Evolutionary conservation across 2,329 filamentous ascomycete species (phyloP).

Genomic region (Ophiocordyceps polyrhachis-furcata): DNA sequence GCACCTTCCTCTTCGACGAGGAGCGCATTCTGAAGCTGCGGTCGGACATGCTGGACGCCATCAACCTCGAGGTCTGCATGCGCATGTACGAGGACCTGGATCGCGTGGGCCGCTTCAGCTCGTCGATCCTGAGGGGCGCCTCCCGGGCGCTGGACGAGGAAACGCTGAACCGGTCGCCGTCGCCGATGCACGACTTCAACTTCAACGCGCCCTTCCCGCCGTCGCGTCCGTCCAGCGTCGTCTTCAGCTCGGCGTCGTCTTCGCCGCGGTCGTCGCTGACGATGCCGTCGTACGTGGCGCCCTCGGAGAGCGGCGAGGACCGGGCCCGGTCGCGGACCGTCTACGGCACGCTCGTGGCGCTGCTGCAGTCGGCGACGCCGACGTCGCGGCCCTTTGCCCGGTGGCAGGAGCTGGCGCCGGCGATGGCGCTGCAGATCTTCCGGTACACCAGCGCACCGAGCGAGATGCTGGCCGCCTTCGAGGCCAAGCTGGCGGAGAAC

Average conservation of each 20-base stretch:
- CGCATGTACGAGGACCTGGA: constrained; percentile 35
- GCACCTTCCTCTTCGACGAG: constrained; percentile 46
- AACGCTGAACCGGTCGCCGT: constrained; percentile 5
- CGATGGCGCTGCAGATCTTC: constrained; percentile 38
- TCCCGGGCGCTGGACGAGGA: constrained; percentile 12
- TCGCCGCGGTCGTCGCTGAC: constrained; percentile 31
- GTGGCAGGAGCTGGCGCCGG: constrained; percentile 33
- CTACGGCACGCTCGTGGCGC: constrained; percentile 32
- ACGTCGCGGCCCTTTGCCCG: constrained; percentile 22
- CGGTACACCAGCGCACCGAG: constrained; percentile 33
- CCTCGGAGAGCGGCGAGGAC: constrained; percentile 20
- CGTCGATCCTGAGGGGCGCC: constrained; percentile 4
- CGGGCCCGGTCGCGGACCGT: constrained; percentile 27
- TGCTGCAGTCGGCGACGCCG: constrained; percentile 31
- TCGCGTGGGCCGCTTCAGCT: constrained; percentile 19
- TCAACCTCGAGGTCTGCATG: constrained; percentile 48
- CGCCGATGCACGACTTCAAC: constrained; percentile 20
- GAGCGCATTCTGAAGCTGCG: constrained; percentile 42
- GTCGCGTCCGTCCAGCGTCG: constrained; percentile 32
- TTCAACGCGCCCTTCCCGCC: constrained; percentile 25
- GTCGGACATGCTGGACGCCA: constrained; percentile 39
- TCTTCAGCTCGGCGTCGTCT: constrained; percentile 25
- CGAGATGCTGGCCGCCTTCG: constrained; percentile 27
- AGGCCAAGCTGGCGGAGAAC: constrained; percentile 27
- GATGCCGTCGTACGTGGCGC: constrained; percentile 18